A percentile compares a stretch with the other conserved stretches of the same genome.
Conservation (phyloP, 208 protist genomes). For the Acanthamoeba lugdunensis region DNA sequence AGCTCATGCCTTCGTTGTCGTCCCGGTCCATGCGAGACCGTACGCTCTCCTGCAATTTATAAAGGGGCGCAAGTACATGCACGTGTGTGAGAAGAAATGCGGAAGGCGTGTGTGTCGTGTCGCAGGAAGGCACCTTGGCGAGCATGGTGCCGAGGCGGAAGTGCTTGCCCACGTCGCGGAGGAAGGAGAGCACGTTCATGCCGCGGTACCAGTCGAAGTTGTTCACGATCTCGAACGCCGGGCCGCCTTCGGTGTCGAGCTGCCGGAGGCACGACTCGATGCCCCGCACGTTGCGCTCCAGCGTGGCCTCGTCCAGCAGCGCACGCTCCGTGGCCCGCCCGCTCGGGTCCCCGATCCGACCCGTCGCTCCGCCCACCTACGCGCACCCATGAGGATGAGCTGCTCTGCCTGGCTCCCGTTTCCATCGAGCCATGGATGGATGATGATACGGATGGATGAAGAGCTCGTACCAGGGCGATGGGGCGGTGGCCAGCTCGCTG, state of each 20-base stretch:
- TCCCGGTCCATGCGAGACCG: slow-evolving; percentile 59
- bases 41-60: slow-evolving; percentile 26
- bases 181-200: slow-evolving; percentile 76
- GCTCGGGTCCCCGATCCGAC: slow-evolving; percentile 84
- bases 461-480: slow-evolving; percentile 77
- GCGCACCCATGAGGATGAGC: neutral
- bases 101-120: too few species aligned
- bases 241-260: slow-evolving; percentile 9
- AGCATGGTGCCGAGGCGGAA: slow-evolving; percentile 79
- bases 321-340: slow-evolving; percentile 79
- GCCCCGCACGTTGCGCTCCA: slow-evolving; percentile 76
- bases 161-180: slow-evolving; percentile 79
- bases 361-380: slow-evolving; percentile 84
- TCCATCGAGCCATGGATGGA: neutral
- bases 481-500: slow-evolving; percentile 72
- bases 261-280: slow-evolving; percentile 28
- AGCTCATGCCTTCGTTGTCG: slow-evolving; percentile 80
- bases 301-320: slow-evolving; percentile 51
- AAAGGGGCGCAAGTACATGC: neutral
- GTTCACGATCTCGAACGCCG: slow-evolving; percentile 79
- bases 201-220: slow-evolving; percentile 83
- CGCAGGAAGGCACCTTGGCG: neutral
- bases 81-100: neutral
- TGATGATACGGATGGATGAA: slow-evolving; percentile 28
- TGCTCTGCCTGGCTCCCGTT: neutral